Evolutionary conservation across 2,329 filamentous ascomycete genomes (phyloP).

Genomic region (Ophiostoma angusticollis): DNA sequence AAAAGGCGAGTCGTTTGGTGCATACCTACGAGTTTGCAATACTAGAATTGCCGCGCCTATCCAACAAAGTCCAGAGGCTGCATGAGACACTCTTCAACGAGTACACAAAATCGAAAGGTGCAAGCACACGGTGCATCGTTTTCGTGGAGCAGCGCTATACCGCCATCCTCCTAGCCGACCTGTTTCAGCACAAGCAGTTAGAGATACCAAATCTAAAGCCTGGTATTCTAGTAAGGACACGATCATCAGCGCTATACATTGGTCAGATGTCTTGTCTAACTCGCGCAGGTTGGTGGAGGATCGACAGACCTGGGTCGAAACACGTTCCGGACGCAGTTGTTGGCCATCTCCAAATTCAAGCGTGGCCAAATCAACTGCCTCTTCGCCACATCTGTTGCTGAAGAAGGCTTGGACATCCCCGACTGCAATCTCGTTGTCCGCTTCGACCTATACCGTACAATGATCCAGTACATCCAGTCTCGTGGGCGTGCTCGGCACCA

Average conservation of each 20-base stretch:
- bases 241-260: too few relatives aligned
- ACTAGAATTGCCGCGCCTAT: conserved; percentile 35
- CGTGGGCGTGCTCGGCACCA: conserved; percentile 69
- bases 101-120: conserved; percentile 44
- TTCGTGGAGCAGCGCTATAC: conserved; percentile 74
- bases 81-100: conserved; percentile 43
- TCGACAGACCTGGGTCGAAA: conserved; percentile 10
- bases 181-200: conserved; percentile 47
- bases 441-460: conserved; percentile 78
- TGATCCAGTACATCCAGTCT: conserved; percentile 93
- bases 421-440: conserved; percentile 56
- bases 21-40: conserved; percentile 32
- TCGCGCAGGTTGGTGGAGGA: conserved; percentile 7
- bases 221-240: conserved; percentile 45
- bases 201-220: conserved; percentile 45
- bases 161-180: conserved; percentile 56
- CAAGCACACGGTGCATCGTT: conserved; percentile 58
- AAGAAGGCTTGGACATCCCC: conserved; percentile 56
- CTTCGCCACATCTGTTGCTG: conserved; percentile 53
- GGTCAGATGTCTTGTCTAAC: too few relatives aligned
- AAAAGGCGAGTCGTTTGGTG: conserved; percentile 44
- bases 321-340: conserved; percentile 49
- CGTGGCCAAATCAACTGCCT: conserved; percentile 48
- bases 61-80: conserved; percentile 59
- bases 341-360: conserved; percentile 55